Evolutionary conservation across 495 filamentous ascomycete genomes (phyloP).

Genomic region (Lasiosphaeris hirsuta): DNA sequence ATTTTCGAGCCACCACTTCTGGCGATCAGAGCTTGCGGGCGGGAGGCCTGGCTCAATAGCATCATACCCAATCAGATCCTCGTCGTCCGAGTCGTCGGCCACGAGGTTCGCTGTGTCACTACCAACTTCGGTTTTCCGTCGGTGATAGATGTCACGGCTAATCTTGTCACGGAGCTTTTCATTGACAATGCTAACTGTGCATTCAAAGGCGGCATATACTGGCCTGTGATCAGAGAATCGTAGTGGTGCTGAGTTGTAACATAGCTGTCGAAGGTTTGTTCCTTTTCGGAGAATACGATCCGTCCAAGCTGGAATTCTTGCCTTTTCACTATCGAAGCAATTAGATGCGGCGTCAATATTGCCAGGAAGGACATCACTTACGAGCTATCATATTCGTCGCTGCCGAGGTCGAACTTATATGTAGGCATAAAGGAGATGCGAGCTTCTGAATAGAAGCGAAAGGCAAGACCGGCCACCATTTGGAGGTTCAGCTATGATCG

Average conservation of each 20-base stretch:
- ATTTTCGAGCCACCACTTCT: conserved; percentile 95
- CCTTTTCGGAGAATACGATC: conserved; percentile 90
- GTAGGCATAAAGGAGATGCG: conserved; percentile 83
- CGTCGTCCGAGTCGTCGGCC: conserved; percentile 63
- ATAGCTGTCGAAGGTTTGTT: conserved; percentile 70
- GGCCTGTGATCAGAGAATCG: conserved; percentile 92
- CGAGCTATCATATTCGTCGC: conserved; percentile 88
- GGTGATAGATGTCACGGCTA: conserved; percentile 66
- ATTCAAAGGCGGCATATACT: conserved; percentile 85
- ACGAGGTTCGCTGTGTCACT: conserved; percentile 42
- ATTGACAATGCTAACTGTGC: conserved; percentile 73
- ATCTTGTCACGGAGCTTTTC: conserved; percentile 67
- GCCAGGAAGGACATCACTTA: conserved; percentile 41
- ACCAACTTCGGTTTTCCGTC: conserved; percentile 58
- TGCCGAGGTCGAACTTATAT: conserved; percentile 90
- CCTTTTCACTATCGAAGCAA: conserved; percentile 66
- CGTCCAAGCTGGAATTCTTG: conserved; percentile 94
- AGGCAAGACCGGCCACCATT: conserved; percentile 88
- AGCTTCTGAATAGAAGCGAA: conserved; percentile 87
- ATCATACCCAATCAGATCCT: conserved; percentile 69
- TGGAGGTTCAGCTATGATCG: conserved; percentile 75
- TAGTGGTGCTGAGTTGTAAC: conserved; percentile 74
- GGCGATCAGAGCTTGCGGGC: conserved; percentile 81
- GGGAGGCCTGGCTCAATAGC: conserved; percentile 78
- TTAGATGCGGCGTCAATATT: not conserved